phyloP scores from a whole-genome alignment of 495 filamentous ascomycete species.

The Xylona heveae region DNA sequence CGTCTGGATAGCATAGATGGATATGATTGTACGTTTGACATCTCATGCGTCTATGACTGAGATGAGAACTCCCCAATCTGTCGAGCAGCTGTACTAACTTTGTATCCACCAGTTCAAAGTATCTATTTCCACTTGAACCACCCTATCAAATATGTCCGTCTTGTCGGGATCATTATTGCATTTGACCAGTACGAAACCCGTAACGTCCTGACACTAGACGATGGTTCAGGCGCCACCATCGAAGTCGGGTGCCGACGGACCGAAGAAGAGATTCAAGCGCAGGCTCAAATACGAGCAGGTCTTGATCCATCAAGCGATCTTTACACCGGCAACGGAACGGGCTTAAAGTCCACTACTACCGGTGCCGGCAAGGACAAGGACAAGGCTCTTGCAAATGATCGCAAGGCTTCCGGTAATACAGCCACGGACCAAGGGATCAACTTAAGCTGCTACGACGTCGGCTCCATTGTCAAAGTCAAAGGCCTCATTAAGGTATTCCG shows the following conservation, averaged over 20 bases:
- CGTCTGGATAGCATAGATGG: conserved; percentile 8
- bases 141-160: conserved; percentile 65
- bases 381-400: too few relatives aligned
- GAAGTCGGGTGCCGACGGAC: conserved; percentile 24
- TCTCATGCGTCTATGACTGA: too few relatives aligned
- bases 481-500: conserved; percentile 47
- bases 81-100: too few relatives aligned
- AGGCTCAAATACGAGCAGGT: background rate
- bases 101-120: conserved; percentile 33
- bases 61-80: too few relatives aligned
- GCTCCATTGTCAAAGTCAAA: conserved; percentile 55
- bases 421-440: too few relatives aligned
- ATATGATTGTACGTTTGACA: too few relatives aligned
- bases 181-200: conserved; percentile 39
- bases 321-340: too few relatives aligned
- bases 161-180: conserved; percentile 58
- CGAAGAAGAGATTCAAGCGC: background rate
- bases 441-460: too few relatives aligned
- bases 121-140: conserved; percentile 72
- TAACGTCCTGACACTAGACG: conserved; percentile 55
- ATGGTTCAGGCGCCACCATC: conserved; percentile 62
- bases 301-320: too few relatives aligned
- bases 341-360: conserved; percentile 8
- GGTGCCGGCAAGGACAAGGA: conserved; percentile 7
- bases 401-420: too few relatives aligned